Evolutionary conservation across 2,329 filamentous ascomycete species (phyloP).

Genomic region (Xenoacremonium recifei): DNA sequence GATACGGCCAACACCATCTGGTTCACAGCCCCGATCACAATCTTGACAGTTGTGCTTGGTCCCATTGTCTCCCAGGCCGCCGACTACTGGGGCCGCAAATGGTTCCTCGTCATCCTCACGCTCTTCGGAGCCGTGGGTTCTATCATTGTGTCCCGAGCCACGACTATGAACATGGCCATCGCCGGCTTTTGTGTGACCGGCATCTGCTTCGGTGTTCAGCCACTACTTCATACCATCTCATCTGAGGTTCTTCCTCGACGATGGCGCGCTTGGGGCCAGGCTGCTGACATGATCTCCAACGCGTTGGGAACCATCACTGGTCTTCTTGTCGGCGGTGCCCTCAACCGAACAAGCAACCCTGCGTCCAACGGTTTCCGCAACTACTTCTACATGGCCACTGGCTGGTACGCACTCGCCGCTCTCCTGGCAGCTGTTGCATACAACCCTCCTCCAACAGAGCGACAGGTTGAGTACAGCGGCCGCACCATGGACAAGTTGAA

Average conservation of each 20-base stretch:
- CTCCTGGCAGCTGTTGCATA: slow-evolving; percentile 30
- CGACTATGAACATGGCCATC: slow-evolving; percentile 34
- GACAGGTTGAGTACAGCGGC: slow-evolving; percentile 23
- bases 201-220: slow-evolving; percentile 35
- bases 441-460: slow-evolving; percentile 28
- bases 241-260: slow-evolving; percentile 39
- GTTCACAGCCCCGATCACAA: slow-evolving; percentile 35
- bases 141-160: slow-evolving; percentile 35
- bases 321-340: slow-evolving; percentile 33
- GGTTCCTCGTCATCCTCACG: slow-evolving; percentile 37
- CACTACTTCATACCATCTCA: slow-evolving; percentile 36
- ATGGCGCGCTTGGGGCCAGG: slow-evolving; percentile 35
- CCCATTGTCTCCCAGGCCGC: slow-evolving; percentile 38
- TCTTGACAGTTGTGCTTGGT: slow-evolving; percentile 34
- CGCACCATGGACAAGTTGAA: slow-evolving; percentile 30
- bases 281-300: slow-evolving; percentile 29
- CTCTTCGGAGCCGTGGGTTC: slow-evolving; percentile 32
- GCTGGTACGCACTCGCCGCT: slow-evolving; percentile 25
- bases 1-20: slow-evolving; percentile 26
- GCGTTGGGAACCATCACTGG: slow-evolving; percentile 29
- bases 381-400: slow-evolving; percentile 35
- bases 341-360: slow-evolving; percentile 29
- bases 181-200: slow-evolving; percentile 35
- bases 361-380: slow-evolving; percentile 31
- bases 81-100: slow-evolving; percentile 42